Base-by-base conservation (phyloP, 129 eudicot species). In the Flaveria robusta region DNA sequence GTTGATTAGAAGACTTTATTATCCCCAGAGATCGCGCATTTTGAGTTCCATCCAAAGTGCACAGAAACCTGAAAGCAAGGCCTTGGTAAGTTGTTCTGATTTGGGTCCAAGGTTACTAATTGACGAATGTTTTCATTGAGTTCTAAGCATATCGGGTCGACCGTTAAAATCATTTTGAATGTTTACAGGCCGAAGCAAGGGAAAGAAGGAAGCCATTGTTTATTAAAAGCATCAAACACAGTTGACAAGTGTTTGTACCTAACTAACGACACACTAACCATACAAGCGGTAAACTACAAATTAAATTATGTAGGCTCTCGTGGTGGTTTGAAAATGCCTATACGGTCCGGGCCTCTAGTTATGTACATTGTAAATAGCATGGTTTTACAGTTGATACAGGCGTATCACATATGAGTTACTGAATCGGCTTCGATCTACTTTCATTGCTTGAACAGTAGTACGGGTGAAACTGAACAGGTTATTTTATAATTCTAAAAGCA, bases 1-100 rank as follows among this genome's bases (percentile, higher is more conserved):
- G 73, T 81, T 93, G 15, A 56, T 86, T 72, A 66, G 72, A 58
- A 88, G 88, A 54, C 70, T 90, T 43, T 76, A 88, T 75, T 72
- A 51, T 15, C 72, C 78, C 7, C 59, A 72, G 60, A 87, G 86
- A 76, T 42, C 81, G 24, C 71, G 39, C 26, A 2, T 67, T 22
- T 47, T 71, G 50, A 66, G 68, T 58, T 54, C 71, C 54, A 67
- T 58, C 67, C 86, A 46, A 41, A 76, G 81, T 68, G 79, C 67
- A 56, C 83, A 76, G 68, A 60, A 52, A 55, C 46, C 59, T 1
- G 79, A 67, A 77, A 70, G 72, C 52, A 84, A 72, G 76, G 69
- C 42, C 5, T 43, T 14, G 68, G 89, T 86, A 69, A 79, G 89
- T 82, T 41, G 39, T 62, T 43, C 7, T 5, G 39, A 34, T 34